phyloP scores from a whole-genome alignment of 306 rosid genomes.

The Vigna angularis region DNA sequence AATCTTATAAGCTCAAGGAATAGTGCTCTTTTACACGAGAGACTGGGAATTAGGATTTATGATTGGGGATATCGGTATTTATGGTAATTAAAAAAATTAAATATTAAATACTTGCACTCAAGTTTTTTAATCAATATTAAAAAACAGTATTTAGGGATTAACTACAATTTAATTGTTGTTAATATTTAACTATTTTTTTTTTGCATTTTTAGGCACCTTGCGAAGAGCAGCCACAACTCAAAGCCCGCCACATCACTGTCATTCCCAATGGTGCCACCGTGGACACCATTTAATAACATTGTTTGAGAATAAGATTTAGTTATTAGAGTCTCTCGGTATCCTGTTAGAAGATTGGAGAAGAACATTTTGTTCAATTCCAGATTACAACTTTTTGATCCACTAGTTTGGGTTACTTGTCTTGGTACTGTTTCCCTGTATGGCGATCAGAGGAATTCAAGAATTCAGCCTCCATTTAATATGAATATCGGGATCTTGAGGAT shows the following conservation, averaged over 20 bases:
- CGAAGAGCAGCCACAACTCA: not conserved
- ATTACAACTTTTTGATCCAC: not conserved
- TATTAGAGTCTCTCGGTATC: not conserved
- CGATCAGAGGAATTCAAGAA: conserved; percentile 1
- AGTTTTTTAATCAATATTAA: too few relatives aligned
- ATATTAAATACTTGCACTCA: too few relatives aligned
- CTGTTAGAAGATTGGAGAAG: not conserved
- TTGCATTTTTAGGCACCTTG: not conserved
- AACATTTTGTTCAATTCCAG: conserved; percentile 1
- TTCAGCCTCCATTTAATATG: conserved; percentile 16
- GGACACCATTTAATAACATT: not conserved
- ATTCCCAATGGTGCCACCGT: not conserved
- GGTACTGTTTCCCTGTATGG: conserved; percentile 1
- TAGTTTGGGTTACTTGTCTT: conserved; percentile 6
- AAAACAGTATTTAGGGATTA: too few relatives aligned
- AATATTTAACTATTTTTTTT: too few relatives aligned
- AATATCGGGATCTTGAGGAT: conserved; percentile 5
- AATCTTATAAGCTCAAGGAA: conserved; percentile 6
- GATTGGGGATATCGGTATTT: not conserved
- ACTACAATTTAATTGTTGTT: too few relatives aligned
- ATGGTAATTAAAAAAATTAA: not conserved
- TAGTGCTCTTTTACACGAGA: not conserved
- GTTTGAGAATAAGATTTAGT: not conserved
- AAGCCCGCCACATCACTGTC: not conserved
- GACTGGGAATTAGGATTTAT: not conserved